Evolutionary conservation across 2,329 filamentous ascomycete species (phyloP), one percentile per base, ranked within the genome.

Genomic region (Colletotrichum cereale): DNA sequence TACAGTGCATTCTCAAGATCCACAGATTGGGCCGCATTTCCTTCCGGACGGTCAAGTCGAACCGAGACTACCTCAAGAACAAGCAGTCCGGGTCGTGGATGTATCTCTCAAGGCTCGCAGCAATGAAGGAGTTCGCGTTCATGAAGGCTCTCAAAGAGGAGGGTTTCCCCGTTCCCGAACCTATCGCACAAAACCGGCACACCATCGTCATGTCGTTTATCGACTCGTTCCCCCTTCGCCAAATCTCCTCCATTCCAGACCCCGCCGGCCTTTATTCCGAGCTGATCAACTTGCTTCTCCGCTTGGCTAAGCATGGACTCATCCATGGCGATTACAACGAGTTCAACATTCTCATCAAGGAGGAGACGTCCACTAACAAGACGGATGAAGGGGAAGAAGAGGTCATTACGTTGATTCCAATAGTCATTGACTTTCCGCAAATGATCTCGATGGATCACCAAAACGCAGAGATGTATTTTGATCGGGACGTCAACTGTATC

Each of bases 261-360:
- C 94, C 96, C 0, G 93, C 94, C 3, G 84, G 84, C n/a, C 86
- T 99, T 7, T 99, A 99, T 79, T 91, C 91, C n/a, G 94, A 98
- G 72, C 85, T 99, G 42, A 97, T 99, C 78, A 88, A 90, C 52
- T 89, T 98, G 76, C 94, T 99, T 67, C 85, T 99, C 53, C 89
- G 91, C 36, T 86, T 99, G 50, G 96, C 96, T 7, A 90, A 90
- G 73, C 91, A 95, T 75, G 96, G 96, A 8, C 85, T 99, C 58
- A 99, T 99, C 73, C 96, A 99, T 79, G 96, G 96, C 73, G 96
- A 99, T 80, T 99, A 97, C 85, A 99, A 99, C 84, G 97, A 99
- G 82, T 99, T 99, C 87, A 99, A 99, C 81, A 96, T 99, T 74
- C 85, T 99, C 42, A 91, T 99, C 80, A 94, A 96, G 79, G 96